Evolutionary conservation across 2,329 filamentous ascomycete genomes (phyloP).

Genomic region (Colletotrichum lentis): DNA sequence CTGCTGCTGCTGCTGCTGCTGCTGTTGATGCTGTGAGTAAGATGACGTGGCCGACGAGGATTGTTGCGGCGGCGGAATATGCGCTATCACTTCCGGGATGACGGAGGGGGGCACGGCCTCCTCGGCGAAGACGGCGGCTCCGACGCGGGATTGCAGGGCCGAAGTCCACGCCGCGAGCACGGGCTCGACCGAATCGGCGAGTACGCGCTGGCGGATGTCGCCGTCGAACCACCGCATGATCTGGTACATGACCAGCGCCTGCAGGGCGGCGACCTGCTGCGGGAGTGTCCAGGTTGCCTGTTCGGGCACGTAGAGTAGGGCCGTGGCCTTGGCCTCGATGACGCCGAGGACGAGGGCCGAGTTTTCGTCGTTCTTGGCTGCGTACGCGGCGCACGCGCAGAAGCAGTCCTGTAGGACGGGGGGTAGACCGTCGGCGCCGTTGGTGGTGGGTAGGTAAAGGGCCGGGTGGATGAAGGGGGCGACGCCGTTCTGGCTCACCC

Average conservation of each 20-base stretch:
- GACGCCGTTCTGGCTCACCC: slow-evolving; percentile 41
- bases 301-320: slow-evolving; percentile 36
- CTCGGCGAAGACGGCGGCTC: slow-evolving; percentile 29
- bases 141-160: slow-evolving; percentile 36
- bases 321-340: slow-evolving; percentile 40
- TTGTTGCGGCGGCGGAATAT: slow-evolving; percentile 13
- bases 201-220: slow-evolving; percentile 39
- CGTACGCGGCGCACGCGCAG: slow-evolving; percentile 42
- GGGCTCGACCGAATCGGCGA: slow-evolving; percentile 39
- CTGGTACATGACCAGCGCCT: slow-evolving; percentile 42
- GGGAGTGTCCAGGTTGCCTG: slow-evolving; percentile 37
- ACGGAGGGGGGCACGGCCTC: slow-evolving; percentile 20
- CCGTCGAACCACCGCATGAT: slow-evolving; percentile 42
- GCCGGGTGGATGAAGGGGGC: slow-evolving; percentile 44
- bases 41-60: slow-evolving; percentile 21
- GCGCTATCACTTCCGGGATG: slow-evolving; percentile 15
- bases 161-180: slow-evolving; percentile 38
- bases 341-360: slow-evolving; percentile 42
- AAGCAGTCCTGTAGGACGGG: slow-evolving; percentile 44
- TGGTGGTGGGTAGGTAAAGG: slow-evolving; percentile 40
- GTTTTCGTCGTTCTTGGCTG: slow-evolving; percentile 42
- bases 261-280: slow-evolving; percentile 40
- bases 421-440: slow-evolving; percentile 40
- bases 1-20: slow-evolving; percentile 28
- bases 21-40: slow-evolving; percentile 28